Base-by-base conservation (phyloP, 2,329 filamentous ascomycete genomes). In the Colletotrichum godetiae region DNA sequence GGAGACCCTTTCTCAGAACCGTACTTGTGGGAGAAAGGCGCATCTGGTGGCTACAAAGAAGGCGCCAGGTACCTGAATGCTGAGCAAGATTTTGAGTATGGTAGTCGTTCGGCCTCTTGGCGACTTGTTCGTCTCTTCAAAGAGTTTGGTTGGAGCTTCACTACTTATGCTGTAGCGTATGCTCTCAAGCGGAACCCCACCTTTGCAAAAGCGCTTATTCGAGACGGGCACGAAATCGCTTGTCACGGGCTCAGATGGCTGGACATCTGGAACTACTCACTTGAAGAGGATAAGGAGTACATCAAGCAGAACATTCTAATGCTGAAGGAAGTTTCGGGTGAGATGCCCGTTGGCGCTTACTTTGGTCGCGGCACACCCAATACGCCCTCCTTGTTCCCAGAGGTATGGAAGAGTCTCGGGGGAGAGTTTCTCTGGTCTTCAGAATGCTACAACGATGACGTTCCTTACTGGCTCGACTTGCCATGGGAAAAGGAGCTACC, bases 221-320 rank as follows among this genome's bases (percentile, higher is more conserved):
- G 81, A 42, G 81, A 84, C 33, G 81, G 83, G 2, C 82, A 85
- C 69, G 83, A 85, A 75, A 81, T 85, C 55, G 82, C 81, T 2
- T 81, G 81, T 15, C 84, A 86, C 74, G 84, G 82, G 19, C 80
- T 82, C 31, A 74, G 83, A 59, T 86, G 84, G 84, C 79, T 85
- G n/a, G 83, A 85, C 61, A 82, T 83, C 63, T 82, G 81, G 76
- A 77, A 84, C 52, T 82, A 82, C 75, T 76, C 75, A 10, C 68
- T 81, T 1, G 80, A 83, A 68, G 77, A 82, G 62, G 81, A 84
- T 63, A 81, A 82, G 67, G 80, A 79, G 35, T 83, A 84, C 58
- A 83, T 83, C 76, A 81, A 80, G 69, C 79, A 83, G 66, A 81
- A 80, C 22, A 82, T 82, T 60, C 72, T 80, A 62, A 78, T 81